Conservation (phyloP, 2,329 filamentous ascomycete species). For the Alternaria longipes region DNA sequence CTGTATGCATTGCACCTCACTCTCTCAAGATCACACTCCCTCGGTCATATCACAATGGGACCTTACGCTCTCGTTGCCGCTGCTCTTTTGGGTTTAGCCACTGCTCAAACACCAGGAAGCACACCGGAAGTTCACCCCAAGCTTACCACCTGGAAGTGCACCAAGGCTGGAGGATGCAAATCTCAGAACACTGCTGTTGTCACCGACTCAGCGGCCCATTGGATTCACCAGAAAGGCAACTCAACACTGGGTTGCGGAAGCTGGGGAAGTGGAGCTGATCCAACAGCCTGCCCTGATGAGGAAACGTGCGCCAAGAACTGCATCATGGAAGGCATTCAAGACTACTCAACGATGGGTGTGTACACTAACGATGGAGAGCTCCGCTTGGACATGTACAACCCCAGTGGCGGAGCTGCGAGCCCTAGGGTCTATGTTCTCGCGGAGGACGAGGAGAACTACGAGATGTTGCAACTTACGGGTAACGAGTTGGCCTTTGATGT, state of each 20-base stretch:
- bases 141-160: constrained; percentile 63
- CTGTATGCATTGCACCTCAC: neutral
- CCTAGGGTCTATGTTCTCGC: constrained; percentile 72
- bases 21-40: neutral
- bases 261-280: constrained; percentile 48
- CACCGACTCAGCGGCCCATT: constrained; percentile 59
- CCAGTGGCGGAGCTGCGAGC: constrained; percentile 50
- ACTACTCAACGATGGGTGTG: constrained; percentile 65
- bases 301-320: constrained; percentile 64
- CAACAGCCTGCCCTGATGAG: constrained; percentile 59
- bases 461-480: constrained; percentile 71
- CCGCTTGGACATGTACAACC: constrained; percentile 55
- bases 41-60: constrained; percentile 27
- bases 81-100: constrained; percentile 37
- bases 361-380: constrained; percentile 60
- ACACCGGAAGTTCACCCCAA: constrained; percentile 60
- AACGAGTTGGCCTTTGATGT: constrained; percentile 78
- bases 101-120: constrained; percentile 44
- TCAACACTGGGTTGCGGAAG: constrained; percentile 45
- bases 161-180: constrained; percentile 60
- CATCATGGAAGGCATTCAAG: constrained; percentile 63
- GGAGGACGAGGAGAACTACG: constrained; percentile 66
- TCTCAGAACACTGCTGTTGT: constrained; percentile 60
- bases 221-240: constrained; percentile 54
- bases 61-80: constrained; percentile 37